Evolutionary conservation across 208 protist species (phyloP).

Genomic region (Leishmania tropica): DNA sequence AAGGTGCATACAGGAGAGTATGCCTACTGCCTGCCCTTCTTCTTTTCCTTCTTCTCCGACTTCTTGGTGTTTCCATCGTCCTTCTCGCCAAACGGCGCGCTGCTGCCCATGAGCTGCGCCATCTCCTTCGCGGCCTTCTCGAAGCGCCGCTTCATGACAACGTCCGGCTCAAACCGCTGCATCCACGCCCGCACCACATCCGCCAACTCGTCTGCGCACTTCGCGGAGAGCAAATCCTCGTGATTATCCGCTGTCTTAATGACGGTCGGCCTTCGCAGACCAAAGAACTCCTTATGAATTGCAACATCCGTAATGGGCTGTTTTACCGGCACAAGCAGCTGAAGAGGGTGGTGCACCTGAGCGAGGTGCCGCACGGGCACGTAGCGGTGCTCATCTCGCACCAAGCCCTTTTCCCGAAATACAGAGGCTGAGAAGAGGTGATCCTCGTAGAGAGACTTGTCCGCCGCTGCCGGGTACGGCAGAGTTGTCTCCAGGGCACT

Average conservation of each 20-base stretch:
- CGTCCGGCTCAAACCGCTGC: conserved; percentile 83
- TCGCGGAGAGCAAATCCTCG: conserved; percentile 53
- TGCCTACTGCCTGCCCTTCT: conserved; percentile 35
- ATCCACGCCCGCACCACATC: conserved; percentile 69
- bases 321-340: conserved; percentile 68
- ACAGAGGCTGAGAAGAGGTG: conserved; percentile 51
- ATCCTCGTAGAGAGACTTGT: conserved; percentile 59
- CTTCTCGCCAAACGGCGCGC: conserved; percentile 14
- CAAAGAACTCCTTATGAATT: conserved; percentile 82
- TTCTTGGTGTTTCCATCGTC: conserved; percentile 36
- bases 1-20: background rate
- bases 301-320: conserved; percentile 52
- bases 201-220: conserved; percentile 60
- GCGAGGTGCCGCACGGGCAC: conserved; percentile 57
- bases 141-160: conserved; percentile 66
- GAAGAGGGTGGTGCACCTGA: conserved; percentile 74
- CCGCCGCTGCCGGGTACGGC: conserved; percentile 40
- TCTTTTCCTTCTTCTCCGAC: conserved; percentile 83
- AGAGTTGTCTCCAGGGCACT: conserved; percentile 49
- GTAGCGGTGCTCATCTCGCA: conserved; percentile 65
- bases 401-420: conserved; percentile 55
- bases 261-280: conserved; percentile 54
- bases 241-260: conserved; percentile 68
- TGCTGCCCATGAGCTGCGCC: conserved; percentile 55
- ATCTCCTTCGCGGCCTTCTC: conserved; percentile 86